A percentile compares a stretch with the other conserved stretches of the same genome.
Conservation (phyloP, 441 rosid species). For the Gossypium aridum region DNA sequence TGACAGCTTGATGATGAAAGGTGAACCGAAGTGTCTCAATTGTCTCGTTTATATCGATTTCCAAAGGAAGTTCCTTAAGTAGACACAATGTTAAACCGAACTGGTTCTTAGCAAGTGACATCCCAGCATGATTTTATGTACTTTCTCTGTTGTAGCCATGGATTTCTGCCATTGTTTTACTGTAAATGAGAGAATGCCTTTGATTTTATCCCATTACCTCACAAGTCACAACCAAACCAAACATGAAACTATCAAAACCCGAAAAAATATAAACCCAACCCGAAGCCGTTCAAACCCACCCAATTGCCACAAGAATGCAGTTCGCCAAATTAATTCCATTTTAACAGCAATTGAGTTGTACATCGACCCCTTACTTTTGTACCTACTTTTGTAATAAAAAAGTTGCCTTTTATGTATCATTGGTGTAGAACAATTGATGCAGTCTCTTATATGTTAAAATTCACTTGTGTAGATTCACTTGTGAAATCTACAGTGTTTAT, state of each 20-base stretch:
- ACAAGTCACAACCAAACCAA: background rate
- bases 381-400: no score
- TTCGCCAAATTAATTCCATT: no score
- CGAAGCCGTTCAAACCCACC: background rate
- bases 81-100: background rate
- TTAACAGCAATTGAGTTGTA: no score
- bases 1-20: conserved; percentile 22
- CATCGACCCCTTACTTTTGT: no score
- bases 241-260: background rate
- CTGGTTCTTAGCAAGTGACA: background rate
- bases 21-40: conserved; percentile 8
- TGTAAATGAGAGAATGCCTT: background rate
- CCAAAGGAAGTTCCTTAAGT: background rate
- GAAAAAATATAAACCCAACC: no score
- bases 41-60: background rate
- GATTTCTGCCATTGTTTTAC: background rate
- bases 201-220: background rate
- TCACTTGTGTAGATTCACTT: no score
- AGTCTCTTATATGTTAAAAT: no score
- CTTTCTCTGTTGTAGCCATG: background rate
- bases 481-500: no score
- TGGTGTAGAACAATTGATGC: background rate
- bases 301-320: no score
- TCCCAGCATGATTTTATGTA: background rate
- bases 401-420: no score